phyloP scores from a whole-genome alignment of 768 basidiomycete genomes.

The Steccherinum ochraceum region DNA sequence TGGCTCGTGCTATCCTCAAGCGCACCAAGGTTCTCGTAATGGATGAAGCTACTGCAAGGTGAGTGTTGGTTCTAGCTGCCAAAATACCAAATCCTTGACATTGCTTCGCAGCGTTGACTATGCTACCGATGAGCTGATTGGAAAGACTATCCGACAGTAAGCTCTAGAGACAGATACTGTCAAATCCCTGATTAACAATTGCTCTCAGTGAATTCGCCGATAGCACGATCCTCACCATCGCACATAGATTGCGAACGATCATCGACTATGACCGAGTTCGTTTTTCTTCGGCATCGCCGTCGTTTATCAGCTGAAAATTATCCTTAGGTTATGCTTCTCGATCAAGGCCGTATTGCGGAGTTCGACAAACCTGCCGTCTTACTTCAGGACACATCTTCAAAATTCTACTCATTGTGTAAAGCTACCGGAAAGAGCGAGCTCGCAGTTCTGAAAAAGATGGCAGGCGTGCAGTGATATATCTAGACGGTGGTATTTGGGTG shows the following conservation, averaged over 20 bases:
- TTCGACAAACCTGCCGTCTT: conserved; percentile 60
- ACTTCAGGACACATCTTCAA: conserved; percentile 49
- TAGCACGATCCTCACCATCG: conserved; percentile 79
- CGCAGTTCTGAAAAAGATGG: conserved; percentile 60
- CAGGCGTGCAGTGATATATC: conserved; percentile 32
- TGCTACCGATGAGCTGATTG: conserved; percentile 83
- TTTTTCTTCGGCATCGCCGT: conserved; percentile 5
- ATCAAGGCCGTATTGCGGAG: conserved; percentile 73
- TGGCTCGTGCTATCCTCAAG: conserved; percentile 82
- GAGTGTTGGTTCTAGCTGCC: conserved; percentile 1
- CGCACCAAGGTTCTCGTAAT: conserved; percentile 73
- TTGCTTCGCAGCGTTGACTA: conserved; percentile 59
- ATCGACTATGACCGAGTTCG: conserved; percentile 81
- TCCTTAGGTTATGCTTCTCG: conserved; percentile 68
- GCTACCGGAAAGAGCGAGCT: conserved; percentile 73
- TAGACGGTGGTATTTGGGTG: background rate
- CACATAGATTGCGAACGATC: conserved; percentile 71
- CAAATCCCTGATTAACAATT: conserved; percentile 28
- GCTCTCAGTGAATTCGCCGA: conserved; percentile 60
- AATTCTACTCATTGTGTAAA: conserved; percentile 63
- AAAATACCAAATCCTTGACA: conserved; percentile 1
- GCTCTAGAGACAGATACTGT: conserved; percentile 38
- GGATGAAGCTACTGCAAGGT: conserved; percentile 82
- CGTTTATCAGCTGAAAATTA: background rate
- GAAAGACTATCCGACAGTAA: conserved; percentile 75